Base-by-base conservation (phyloP, 164 flowering plant species). In the Sedum album region DNA sequence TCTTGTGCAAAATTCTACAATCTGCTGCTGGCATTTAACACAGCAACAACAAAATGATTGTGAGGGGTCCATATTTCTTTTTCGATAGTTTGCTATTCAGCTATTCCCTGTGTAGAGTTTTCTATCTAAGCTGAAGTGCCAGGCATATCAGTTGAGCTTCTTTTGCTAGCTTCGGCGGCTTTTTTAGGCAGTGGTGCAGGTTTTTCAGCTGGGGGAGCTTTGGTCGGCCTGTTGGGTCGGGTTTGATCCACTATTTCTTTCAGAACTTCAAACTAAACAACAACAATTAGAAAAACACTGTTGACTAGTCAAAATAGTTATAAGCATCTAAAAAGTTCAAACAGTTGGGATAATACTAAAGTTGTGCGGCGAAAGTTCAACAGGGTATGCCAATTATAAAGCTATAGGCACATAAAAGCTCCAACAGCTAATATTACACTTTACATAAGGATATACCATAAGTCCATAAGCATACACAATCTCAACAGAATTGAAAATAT, bases 161-260 rank as follows among this genome's bases (percentile, higher is more conserved):
- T 51, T 51, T 21, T 26, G 5, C 10, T 51, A n/a, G 31, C 4
- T 26, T 55, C 31, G 3, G 31, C 17, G 26, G 61, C 61, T 55
- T 25, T 55, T 25, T 26, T 26, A 15, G 30, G 31, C 15, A 31
- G 31, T 26, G 3, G 30, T 55, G 61, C 14, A 7, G 61, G 2
- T 55, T 55, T 55, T 26, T 26, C 61, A 9, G 61, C 61, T 26
- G 61, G 18, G 26, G 31, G 61, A 55, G 61, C 61, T 11, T 55
- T 55, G 15, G 61, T 31, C 17, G 61, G 61, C 61, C 61, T 55
- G 61, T 55, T 55, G 61, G 61, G 31, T 55, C 61, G 61, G 26
- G 31, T 25, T 55, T 55, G 31, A 9, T 55, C 61, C 31, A 55
- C 61, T 25, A 55, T 25, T n/a, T 55, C 61, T 55, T 55, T 55